Percentiles rank a stretch among this genome's conserved stretches.
Conservation (phyloP, 441 rosid genomes). For the Arabidopsis lyrata region DNA sequence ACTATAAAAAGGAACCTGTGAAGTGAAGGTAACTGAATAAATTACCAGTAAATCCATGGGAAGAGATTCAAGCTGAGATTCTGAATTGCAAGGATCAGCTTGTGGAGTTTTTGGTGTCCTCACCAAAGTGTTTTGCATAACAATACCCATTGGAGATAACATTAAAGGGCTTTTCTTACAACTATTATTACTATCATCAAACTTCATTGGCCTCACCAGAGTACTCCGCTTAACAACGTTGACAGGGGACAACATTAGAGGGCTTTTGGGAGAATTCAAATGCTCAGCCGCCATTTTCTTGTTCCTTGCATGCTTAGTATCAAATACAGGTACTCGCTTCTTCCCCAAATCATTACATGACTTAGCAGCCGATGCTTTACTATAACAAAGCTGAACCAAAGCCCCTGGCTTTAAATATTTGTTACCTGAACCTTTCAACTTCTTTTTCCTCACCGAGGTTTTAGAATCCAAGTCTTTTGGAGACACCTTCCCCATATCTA, state of each 20-base stretch:
- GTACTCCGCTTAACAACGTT: constrained; percentile 54
- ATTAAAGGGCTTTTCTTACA: constrained; percentile 59
- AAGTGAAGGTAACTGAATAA: neutral
- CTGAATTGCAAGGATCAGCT: constrained; percentile 58
- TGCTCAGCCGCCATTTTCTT: constrained; percentile 44
- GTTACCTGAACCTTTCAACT: constrained; percentile 58
- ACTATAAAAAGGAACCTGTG: constrained; percentile 11
- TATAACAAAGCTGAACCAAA: constrained; percentile 76
- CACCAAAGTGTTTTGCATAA: constrained; percentile 54
- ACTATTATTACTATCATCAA: constrained; percentile 46
- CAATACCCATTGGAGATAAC: constrained; percentile 68
- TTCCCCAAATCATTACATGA: constrained; percentile 81
- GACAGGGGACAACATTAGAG: constrained; percentile 67
- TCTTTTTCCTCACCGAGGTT: constrained; percentile 62
- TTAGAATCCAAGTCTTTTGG: constrained; percentile 58
- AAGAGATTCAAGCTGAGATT: constrained; percentile 82
- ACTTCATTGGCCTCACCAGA: constrained; percentile 64
- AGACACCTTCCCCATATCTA: constrained; percentile 76
- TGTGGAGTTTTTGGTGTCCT: constrained; percentile 87
- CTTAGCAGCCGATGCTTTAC: constrained; percentile 59
- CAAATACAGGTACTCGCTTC: constrained; percentile 70
- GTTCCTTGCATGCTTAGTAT: constrained; percentile 50
- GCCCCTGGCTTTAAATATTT: constrained; percentile 89
- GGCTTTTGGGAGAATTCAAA: constrained; percentile 55
- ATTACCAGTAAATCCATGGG: constrained; percentile 90